Evolutionary conservation across 257 asterid species (phyloP).

Genomic region (Salvia rosmarinus): DNA sequence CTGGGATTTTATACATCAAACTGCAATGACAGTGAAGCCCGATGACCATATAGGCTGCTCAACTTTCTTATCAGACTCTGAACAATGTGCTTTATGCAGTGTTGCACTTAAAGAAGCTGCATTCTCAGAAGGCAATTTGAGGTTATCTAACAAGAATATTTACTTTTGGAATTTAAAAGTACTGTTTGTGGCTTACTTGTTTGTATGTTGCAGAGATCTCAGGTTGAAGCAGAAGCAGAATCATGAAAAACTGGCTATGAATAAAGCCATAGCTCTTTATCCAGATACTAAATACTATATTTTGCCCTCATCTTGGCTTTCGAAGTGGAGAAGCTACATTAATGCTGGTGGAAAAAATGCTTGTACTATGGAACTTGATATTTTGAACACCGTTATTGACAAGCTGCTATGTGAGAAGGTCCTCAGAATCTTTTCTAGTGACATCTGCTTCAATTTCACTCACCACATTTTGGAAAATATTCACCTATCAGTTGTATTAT

Average conservation of each 20-base stretch:
- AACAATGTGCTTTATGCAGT: slow-evolving; percentile 77
- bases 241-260: slow-evolving; percentile 81
- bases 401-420: slow-evolving; percentile 84
- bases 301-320: slow-evolving; percentile 86
- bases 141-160: slow-evolving; percentile 51
- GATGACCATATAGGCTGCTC: slow-evolving; percentile 71
- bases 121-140: slow-evolving; percentile 77
- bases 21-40: slow-evolving; percentile 78
- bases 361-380: slow-evolving; percentile 64
- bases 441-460: slow-evolving; percentile 18
- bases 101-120: slow-evolving; percentile 77
- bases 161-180: slow-evolving; percentile 24
- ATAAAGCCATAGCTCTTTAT: slow-evolving; percentile 56
- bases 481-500: not conserved
- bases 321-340: slow-evolving; percentile 76
- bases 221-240: slow-evolving; percentile 77
- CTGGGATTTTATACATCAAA: slow-evolving; percentile 74
- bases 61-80: slow-evolving; percentile 64
- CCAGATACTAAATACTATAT: slow-evolving; percentile 67
- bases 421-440: slow-evolving; percentile 12
- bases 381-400: slow-evolving; percentile 57
- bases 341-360: slow-evolving; percentile 72
- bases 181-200: slow-evolving; percentile 40
- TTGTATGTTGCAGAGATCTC: slow-evolving; percentile 74
- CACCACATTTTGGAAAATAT: slow-evolving; percentile 6